A percentile compares a stretch with the other conserved stretches of the same genome.
phyloP scores from a whole-genome alignment of 305 asterid genomes.

The Fraxinus ornus region DNA sequence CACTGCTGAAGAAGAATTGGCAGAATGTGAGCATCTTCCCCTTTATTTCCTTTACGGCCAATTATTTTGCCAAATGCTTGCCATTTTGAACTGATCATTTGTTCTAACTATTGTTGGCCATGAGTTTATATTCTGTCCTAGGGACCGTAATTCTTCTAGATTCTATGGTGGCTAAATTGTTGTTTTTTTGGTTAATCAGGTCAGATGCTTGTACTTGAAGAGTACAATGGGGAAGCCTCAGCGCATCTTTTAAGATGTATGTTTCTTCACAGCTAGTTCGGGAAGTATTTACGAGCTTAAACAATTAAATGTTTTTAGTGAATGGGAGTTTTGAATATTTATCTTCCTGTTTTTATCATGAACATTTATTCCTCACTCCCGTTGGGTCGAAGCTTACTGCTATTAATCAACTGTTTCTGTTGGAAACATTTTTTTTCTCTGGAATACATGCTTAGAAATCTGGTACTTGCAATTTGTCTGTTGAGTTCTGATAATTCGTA shows the following conservation, averaged over 20 bases:
- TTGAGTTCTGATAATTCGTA: neutral
- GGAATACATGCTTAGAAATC: neutral
- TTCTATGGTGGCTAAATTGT: neutral
- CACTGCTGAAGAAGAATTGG: conserved; percentile 67
- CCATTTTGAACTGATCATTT: neutral
- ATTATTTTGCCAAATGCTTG: neutral
- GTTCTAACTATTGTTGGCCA: neutral
- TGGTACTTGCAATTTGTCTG: neutral
- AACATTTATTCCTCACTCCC: neutral
- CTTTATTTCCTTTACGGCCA: neutral
- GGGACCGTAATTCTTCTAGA: neutral
- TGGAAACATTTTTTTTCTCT: neutral
- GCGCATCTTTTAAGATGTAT: conserved; percentile 42
- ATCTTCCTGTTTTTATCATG: neutral
- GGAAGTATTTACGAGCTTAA: conserved; percentile 10
- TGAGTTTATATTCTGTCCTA: neutral
- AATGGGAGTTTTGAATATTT: neutral
- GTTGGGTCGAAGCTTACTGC: neutral
- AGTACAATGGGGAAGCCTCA: conserved; percentile 70
- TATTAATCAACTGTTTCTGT: neutral
- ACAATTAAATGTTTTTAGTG: conserved; percentile 8
- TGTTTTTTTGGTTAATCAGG: conserved; percentile 33
- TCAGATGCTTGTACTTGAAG: conserved; percentile 70
- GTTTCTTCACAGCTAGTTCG: neutral
- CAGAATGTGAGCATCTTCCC: conserved; percentile 46